phyloP scores from a whole-genome alignment of 2,329 filamentous ascomycete genomes.

The Aspergillus novofumigatus region DNA sequence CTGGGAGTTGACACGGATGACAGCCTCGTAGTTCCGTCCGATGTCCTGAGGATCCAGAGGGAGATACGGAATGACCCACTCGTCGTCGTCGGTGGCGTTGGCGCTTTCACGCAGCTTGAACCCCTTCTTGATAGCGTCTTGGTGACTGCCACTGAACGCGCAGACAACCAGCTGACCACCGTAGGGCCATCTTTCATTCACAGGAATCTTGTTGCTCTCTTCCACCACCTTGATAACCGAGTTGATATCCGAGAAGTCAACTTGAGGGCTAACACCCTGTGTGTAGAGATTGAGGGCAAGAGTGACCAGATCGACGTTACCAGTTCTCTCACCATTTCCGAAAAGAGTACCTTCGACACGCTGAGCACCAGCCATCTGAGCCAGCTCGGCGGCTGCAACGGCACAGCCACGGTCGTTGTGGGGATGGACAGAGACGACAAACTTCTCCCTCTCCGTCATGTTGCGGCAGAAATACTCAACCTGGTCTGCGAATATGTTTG shows the following conservation, averaged over 20 bases:
- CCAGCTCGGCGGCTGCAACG: slow-evolving; percentile 83
- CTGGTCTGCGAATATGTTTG: slow-evolving; percentile 93
- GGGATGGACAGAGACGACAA: slow-evolving; percentile 84
- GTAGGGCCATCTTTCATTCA: slow-evolving; percentile 86
- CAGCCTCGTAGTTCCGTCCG: slow-evolving; percentile 92
- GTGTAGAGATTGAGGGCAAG: slow-evolving; percentile 92
- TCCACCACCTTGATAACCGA: slow-evolving; percentile 85
- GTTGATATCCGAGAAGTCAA: slow-evolving; percentile 89
- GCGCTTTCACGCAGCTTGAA: slow-evolving; percentile 62
- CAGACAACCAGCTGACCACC: slow-evolving; percentile 87
- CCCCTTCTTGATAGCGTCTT: slow-evolving; percentile 94
- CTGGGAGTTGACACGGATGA: slow-evolving; percentile 97
- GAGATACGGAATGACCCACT: slow-evolving; percentile 86
- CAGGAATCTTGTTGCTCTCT: slow-evolving; percentile 88
- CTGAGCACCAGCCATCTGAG: slow-evolving; percentile 94
- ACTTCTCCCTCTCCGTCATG: slow-evolving; percentile 78
- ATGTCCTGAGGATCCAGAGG: slow-evolving; percentile 91
- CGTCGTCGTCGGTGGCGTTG: slow-evolving; percentile 57
- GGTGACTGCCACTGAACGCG: slow-evolving; percentile 87
- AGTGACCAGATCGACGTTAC: slow-evolving; percentile 92
- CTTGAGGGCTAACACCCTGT: slow-evolving; percentile 75
- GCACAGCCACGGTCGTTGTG: slow-evolving; percentile 94
- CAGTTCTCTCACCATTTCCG: slow-evolving; percentile 91
- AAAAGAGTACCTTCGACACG: slow-evolving; percentile 92
- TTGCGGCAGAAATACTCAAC: slow-evolving; percentile 92